phyloP scores from a whole-genome alignment of 768 basidiomycete genomes.

The Pholiota conissans region DNA sequence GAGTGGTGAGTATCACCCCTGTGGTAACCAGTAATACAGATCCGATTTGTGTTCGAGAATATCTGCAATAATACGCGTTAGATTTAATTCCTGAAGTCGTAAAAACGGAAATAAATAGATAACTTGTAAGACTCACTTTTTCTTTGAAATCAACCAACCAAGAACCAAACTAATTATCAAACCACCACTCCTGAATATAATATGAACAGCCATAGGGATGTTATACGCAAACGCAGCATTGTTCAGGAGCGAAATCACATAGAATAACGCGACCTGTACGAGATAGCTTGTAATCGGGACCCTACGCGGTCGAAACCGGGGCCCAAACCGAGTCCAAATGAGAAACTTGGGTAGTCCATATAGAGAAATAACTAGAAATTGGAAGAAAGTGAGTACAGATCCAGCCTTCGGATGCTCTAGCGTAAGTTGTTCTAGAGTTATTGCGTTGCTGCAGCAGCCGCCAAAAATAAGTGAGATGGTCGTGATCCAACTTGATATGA shows the following conservation, averaged over 20 bases:
- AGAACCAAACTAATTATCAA: constrained; percentile 81
- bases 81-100: not conserved
- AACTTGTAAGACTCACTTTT: constrained; percentile 44
- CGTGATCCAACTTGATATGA: constrained; percentile 48
- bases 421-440: constrained; percentile 75
- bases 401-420: constrained; percentile 69
- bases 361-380: constrained; percentile 77
- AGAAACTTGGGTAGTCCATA: constrained; percentile 70
- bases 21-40: constrained; percentile 81
- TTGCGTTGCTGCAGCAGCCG: constrained; percentile 89
- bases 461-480: constrained; percentile 81
- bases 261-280: constrained; percentile 81
- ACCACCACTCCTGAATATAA: constrained; percentile 91
- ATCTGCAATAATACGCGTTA: constrained; percentile 7
- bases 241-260: constrained; percentile 77
- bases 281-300: constrained; percentile 77
- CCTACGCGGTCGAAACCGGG: constrained; percentile 56
- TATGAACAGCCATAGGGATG: constrained; percentile 91
- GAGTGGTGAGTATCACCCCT: constrained; percentile 79
- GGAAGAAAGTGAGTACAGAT: constrained; percentile 83
- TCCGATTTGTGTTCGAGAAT: constrained; percentile 49
- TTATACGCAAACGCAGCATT: constrained; percentile 87
- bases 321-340: constrained; percentile 48
- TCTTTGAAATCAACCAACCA: constrained; percentile 66
- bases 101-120: not conserved